Base-by-base conservation (phyloP, 2,329 filamentous ascomycete genomes). In the Keithomyces neogunnii region DNA sequence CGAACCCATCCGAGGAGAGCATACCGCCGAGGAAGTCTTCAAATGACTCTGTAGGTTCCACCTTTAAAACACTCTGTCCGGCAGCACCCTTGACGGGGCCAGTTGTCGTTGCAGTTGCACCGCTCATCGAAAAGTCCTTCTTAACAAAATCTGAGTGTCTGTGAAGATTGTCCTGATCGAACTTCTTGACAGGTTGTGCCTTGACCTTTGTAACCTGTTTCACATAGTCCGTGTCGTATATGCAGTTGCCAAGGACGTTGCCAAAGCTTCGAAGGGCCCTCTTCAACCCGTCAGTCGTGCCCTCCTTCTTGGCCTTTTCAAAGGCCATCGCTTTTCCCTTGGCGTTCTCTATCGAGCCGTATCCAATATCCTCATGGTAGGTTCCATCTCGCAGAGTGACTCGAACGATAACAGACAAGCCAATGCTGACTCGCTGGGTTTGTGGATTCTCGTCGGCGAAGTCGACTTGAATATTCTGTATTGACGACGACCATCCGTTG, bases 221-320 rank as follows among this genome's bases (percentile, higher is more conserved):
- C 51, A 99, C 75, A 65, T 96, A 99, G 55, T 92, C 85, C 69
- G 96, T 95, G 72, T 99, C 93, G 69, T 99, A 97, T 53, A 99
- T 84, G 73, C 93, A 99, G 65, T 97, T 99, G n/a, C 93, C 93
- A 50, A 99, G 75, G 13, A 97, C 86, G 61, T 97, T 97, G 53
- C 93, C 93, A 69, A 99, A 99, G 56, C 84, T 96, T 53, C 92
- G 80, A 62, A 99, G 66, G 1, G 93, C 83, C 58, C 93, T 80
- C 70, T 99, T 99, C 64, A 99, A 66, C 1, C 84, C 93, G 70
- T 99, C 93, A 8, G 95, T 97, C 3, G 90, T 95, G 6, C 89
- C 95, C 72, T 97, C 91, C 67, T 99, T 99, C 74, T 97, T 99
- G 1, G 93, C 91, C 70, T 99, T 99, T 67, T 99, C 93, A 62